phyloP scores from a whole-genome alignment of 2,329 filamentous ascomycete genomes.

The Xylariomycetidae sp. region DNA sequence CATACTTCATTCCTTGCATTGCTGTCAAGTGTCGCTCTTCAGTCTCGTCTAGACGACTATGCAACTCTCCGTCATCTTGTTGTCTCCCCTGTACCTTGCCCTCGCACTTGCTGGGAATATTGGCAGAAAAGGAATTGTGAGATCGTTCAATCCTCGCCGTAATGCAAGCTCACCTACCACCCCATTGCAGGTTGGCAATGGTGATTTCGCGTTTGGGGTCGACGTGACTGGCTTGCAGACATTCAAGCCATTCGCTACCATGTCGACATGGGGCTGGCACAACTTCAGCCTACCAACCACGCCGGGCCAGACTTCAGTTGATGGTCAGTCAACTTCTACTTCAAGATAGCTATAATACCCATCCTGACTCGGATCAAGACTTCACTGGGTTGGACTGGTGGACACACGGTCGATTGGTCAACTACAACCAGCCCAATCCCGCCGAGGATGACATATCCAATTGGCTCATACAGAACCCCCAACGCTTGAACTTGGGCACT shows the following conservation, averaged over 20 bases:
- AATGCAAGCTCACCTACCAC: slow-evolving; percentile 43
- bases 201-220: slow-evolving; percentile 42
- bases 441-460: slow-evolving; percentile 34
- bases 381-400: slow-evolving; percentile 37
- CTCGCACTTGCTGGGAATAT: no score
- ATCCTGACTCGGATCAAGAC: slow-evolving; percentile 19
- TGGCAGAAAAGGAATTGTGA: slow-evolving; percentile 28
- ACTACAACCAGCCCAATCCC: slow-evolving; percentile 36
- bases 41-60: no score
- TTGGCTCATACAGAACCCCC: slow-evolving; percentile 43
- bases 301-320: slow-evolving; percentile 28
- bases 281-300: slow-evolving; percentile 40
- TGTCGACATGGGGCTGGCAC: slow-evolving; percentile 45
- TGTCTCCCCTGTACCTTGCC: no score
- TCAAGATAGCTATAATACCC: not conserved
- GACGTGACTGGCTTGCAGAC: slow-evolving; percentile 42
- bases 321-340: slow-evolving; percentile 20
- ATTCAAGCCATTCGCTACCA: slow-evolving; percentile 39
- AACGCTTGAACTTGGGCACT: slow-evolving; percentile 43
- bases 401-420: slow-evolving; percentile 35
- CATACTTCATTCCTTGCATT: no score
- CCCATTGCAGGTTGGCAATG: slow-evolving; percentile 45
- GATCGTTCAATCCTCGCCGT: slow-evolving; percentile 39
- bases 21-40: no score
- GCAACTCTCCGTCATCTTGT: no score